Percentiles rank a stretch among this genome's conserved stretches.
Evolutionary conservation across 768 basidiomycete species (phyloP).

Genomic region (Hydnum rufescens): DNA sequence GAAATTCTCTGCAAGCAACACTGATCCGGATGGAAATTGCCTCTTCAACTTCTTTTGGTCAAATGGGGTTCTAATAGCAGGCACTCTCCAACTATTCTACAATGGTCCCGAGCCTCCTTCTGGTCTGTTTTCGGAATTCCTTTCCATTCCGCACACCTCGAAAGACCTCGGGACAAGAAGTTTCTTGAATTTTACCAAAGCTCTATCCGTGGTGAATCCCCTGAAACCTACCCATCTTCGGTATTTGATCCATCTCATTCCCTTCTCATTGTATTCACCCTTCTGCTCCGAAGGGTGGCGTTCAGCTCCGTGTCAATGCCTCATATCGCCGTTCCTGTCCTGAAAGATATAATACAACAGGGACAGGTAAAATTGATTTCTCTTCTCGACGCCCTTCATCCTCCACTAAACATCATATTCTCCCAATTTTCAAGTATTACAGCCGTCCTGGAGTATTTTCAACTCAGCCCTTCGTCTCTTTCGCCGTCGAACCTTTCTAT

Average conservation of each 20-base stretch:
- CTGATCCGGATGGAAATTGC: conserved; percentile 31
- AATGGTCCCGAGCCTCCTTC: conserved; percentile 30
- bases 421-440: not conserved
- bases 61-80: conserved; percentile 16
- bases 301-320: not conserved
- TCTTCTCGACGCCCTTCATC: not conserved
- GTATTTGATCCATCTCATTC: not conserved
- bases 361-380: not conserved
- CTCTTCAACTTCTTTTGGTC: conserved; percentile 27
- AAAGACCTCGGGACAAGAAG: conserved; percentile 24
- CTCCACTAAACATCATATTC: no score
- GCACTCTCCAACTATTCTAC: conserved; percentile 33
- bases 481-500: not conserved
- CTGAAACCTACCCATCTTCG: not conserved
- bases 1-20: conserved; percentile 26
- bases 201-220: not conserved
- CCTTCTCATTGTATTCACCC: not conserved
- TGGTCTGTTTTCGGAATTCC: conserved; percentile 33
- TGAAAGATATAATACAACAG: not conserved
- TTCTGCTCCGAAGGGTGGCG: not conserved
- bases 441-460: not conserved
- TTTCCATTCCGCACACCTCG: conserved; percentile 25
- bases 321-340: not conserved
- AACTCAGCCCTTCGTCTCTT: not conserved
- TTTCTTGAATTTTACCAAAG: conserved; percentile 24